Evolutionary conservation across 116 monocot species (phyloP).

Genomic region (Dioscorea cayenensis): DNA sequence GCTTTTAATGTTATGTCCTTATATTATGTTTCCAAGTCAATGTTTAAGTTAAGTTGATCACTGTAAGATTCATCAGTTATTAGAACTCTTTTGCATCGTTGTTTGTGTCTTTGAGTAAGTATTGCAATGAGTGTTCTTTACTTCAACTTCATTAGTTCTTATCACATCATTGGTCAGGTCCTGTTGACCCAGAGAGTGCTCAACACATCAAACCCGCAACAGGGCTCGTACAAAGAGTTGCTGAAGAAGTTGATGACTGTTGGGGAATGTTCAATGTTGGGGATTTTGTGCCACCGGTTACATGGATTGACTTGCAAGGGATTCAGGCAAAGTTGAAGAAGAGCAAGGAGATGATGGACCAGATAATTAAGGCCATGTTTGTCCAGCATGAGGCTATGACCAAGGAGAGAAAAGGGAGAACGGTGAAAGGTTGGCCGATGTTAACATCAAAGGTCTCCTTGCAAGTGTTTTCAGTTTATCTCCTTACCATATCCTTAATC

Average conservation of each 20-base stretch:
- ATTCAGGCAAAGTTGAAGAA: background rate
- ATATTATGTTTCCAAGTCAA: too few species aligned
- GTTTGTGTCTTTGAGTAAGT: too few species aligned
- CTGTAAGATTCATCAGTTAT: too few species aligned
- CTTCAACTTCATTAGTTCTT: too few species aligned
- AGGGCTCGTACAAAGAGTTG: background rate
- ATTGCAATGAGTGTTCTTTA: too few species aligned
- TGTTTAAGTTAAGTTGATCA: too few species aligned
- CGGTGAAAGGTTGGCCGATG: background rate
- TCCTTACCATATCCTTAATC: too few species aligned
- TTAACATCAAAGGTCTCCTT: slow-evolving; percentile 4
- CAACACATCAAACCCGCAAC: background rate
- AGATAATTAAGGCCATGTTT: background rate
- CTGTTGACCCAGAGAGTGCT: slow-evolving; percentile 6
- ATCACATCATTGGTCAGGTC: background rate
- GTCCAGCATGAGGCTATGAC: background rate
- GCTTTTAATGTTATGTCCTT: too few species aligned
- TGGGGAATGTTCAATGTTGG: slow-evolving; percentile 7
- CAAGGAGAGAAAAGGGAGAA: background rate
- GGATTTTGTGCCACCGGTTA: slow-evolving; percentile 5
- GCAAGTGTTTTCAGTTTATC: too few species aligned
- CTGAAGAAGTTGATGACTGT: background rate
- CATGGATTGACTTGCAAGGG: slow-evolving; percentile 10
- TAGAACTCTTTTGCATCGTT: too few species aligned
- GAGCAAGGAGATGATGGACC: background rate